Conservation (phyloP, 179 eudicot species). For the Nepenthes alata region DNA sequence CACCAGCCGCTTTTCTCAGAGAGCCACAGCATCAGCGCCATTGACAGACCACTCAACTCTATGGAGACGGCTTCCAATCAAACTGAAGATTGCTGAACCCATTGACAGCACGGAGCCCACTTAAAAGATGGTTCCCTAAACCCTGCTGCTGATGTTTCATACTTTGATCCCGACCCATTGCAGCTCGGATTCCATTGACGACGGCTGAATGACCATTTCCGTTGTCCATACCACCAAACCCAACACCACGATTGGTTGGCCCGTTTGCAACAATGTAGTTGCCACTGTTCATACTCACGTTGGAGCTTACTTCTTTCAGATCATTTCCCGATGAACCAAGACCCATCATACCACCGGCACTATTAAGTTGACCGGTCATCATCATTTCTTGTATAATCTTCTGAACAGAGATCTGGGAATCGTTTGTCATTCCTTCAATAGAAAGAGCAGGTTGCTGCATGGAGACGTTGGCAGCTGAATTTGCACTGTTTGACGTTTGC, state of each 20-base stretch:
- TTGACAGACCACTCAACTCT: slow-evolving; percentile 4
- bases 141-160: slow-evolving; percentile 59
- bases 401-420: slow-evolving; percentile 71
- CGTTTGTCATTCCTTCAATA: slow-evolving; percentile 44
- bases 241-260: slow-evolving; percentile 26
- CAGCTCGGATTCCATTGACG: slow-evolving; percentile 34
- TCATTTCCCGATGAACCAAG: slow-evolving; percentile 36
- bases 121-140: slow-evolving; percentile 51
- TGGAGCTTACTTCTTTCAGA: slow-evolving; percentile 35
- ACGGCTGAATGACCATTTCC: slow-evolving; percentile 30
- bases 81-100: slow-evolving; percentile 68
- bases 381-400: slow-evolving; percentile 74
- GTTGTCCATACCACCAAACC: slow-evolving; percentile 38
- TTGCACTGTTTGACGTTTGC: slow-evolving; percentile 39
- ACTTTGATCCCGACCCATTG: slow-evolving; percentile 39
- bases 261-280: slow-evolving; percentile 35
- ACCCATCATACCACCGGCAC: slow-evolving; percentile 37
- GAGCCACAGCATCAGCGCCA: slow-evolving; percentile 1
- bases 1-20: slow-evolving; percentile 13
- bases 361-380: slow-evolving; percentile 46
- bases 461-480: slow-evolving; percentile 40
- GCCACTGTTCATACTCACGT: slow-evolving; percentile 19
- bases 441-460: slow-evolving; percentile 31
- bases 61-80: slow-evolving; percentile 83
- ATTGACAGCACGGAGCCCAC: slow-evolving; percentile 68